Percentiles rank a stretch among this genome's conserved stretches.
These are phyloP conservation scores for Blastobotrys serpentis DNA, from an alignment of 1,139 yeast species.

Conservation along the genomic window DNA sequence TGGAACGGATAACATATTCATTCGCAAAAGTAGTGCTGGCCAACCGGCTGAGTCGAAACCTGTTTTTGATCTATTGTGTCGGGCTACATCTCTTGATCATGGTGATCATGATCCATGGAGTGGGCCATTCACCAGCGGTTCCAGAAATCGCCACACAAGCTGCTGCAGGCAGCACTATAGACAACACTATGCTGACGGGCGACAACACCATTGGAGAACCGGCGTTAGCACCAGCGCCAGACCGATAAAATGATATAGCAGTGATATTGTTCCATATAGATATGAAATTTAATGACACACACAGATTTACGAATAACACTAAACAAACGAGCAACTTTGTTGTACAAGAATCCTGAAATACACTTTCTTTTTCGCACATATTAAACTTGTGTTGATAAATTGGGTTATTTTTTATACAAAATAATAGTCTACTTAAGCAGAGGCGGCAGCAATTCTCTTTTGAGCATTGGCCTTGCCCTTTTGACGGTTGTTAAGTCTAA, in stretches of 20 bases:
- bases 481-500: slow-evolving; percentile 86
- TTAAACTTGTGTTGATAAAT: too few relatives aligned
- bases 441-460: slow-evolving; percentile 56
- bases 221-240: slow-evolving; percentile 1
- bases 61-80: slow-evolving; percentile 71
- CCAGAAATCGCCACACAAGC: not conserved
- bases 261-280: too few relatives aligned
- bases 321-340: too few relatives aligned
- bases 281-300: not conserved
- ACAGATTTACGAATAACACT: too few relatives aligned
- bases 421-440: slow-evolving; percentile 14
- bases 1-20: slow-evolving; percentile 75
- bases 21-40: slow-evolving; percentile 73
- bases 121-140: slow-evolving; percentile 7
- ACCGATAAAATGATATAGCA: not conserved
- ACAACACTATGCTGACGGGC: not conserved
- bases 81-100: slow-evolving; percentile 75
- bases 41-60: slow-evolving; percentile 67
- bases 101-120: slow-evolving; percentile 42
- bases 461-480: slow-evolving; percentile 87
- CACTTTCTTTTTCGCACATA: too few relatives aligned
- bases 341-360: too few relatives aligned
- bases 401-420: slow-evolving; percentile 4
- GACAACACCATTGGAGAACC: not conserved
- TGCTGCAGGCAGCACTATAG: not conserved